Evolutionary conservation across 176 grass and related monocot species (phyloP), one percentile per base, ranked within the genome.

Genomic region (Cocos nucifera): DNA sequence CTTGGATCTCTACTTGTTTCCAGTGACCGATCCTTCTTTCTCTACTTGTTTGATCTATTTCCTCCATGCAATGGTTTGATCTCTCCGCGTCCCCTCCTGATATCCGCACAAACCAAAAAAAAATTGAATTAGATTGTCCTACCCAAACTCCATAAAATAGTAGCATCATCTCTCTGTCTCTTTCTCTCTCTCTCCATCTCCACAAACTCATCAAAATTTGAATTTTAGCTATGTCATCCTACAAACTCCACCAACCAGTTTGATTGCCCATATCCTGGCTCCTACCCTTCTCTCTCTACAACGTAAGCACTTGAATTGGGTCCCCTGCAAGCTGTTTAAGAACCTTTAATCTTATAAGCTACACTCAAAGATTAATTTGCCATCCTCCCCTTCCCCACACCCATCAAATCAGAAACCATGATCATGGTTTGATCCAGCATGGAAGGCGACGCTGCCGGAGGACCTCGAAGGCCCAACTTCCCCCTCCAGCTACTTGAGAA

Each of bases 141-240:
- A 83, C 76, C 73, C 73, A 78, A 74, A 78, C 67, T 53, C 75
- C 79, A 89, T 78, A 86, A 93, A 84, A 87, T 84, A 78, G 64
- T 80, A 75, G 64, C 78, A 75, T 78, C 79, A 77, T 44, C 51
- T 54, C 50, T 54, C 23, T 17, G 35, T 9, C 22, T n/a, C n/a
- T 44, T 28, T 54, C 50, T 7, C 49, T 39, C 58, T 30, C 16
- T 12, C 10, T 17, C 3, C 23, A 22, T 22, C 19, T 51, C 51
- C 21, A 20, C 5, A 15, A 10, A 17, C 12, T 5, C 57, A 57
- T n/a, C 15, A 22, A 44, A 44, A 44, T 44, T 44, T 12, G 9
- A 44, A 44, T 44, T 44, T 44, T 10, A 44, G 10, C 9, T 10
- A 14, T 14, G 6, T 44, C 10, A 44, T 44, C 35, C 35, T 14